Evolutionary conservation across 2,329 filamentous ascomycete species (phyloP).

Genomic region (Aschersonia sp.): DNA sequence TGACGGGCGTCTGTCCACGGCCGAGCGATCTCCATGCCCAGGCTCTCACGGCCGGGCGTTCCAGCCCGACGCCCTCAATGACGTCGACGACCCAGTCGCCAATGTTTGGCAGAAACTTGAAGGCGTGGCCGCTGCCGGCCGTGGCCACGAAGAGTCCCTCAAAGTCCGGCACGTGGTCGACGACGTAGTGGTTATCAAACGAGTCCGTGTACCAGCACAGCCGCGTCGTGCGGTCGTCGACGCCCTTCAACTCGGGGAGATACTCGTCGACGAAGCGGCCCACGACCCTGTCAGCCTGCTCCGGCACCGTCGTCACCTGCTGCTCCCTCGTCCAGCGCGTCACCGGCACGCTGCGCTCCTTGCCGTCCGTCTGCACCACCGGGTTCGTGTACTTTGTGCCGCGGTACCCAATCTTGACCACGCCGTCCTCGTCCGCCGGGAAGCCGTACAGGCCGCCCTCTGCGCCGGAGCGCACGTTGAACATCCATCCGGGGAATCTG

Average conservation of each 20-base stretch:
- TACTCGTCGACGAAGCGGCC: constrained; percentile 21
- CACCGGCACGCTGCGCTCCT: constrained; percentile 22
- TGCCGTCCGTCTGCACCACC: constrained; percentile 17
- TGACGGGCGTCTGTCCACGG: not conserved
- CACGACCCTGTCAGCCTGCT: constrained; percentile 13
- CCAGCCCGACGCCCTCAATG: constrained; percentile 11
- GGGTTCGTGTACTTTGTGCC: constrained; percentile 36
- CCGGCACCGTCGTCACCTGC: constrained; percentile 11
- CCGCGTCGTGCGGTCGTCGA: constrained; percentile 12
- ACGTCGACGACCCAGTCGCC: constrained; percentile 37
- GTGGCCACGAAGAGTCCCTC: constrained; percentile 46
- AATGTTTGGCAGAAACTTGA: constrained; percentile 46
- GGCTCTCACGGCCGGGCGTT: constrained; percentile 1
- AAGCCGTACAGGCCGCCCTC: constrained; percentile 33
- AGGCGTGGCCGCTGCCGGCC: constrained; percentile 46
- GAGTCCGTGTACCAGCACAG: constrained; percentile 19
- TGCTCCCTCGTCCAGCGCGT: constrained; percentile 19
- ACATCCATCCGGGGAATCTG: constrained; percentile 30
- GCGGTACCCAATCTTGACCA: constrained; percentile 35
- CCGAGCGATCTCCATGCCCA: constrained; percentile 4
- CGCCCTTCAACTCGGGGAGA: constrained; percentile 26
- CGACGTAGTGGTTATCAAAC: constrained; percentile 17
- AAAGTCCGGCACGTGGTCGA: constrained; percentile 30
- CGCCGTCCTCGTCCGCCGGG: constrained; percentile 23
- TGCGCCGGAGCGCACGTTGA: constrained; percentile 15